phyloP scores from a whole-genome alignment of 345 rosid genomes.

The Noccaea bulbosa region DNA sequence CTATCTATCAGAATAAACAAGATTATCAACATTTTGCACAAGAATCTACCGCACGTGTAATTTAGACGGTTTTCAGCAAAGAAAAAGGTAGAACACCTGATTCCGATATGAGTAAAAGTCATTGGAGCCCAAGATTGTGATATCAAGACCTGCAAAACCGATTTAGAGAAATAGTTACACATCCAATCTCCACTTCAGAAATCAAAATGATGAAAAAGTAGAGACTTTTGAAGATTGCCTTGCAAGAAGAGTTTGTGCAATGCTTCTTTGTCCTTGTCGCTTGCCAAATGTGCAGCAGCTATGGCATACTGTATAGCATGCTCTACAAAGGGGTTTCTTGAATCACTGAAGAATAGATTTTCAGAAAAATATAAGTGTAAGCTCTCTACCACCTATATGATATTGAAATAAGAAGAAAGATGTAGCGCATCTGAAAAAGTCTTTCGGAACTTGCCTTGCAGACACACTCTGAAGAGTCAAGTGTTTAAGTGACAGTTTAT shows the following conservation, averaged over 20 bases:
- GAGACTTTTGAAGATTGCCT: constrained; percentile 50
- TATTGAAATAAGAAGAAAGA: background rate
- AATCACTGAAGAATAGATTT: constrained; percentile 56
- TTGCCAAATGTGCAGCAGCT: constrained; percentile 75
- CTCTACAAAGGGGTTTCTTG: constrained; percentile 88
- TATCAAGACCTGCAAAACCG: constrained; percentile 76
- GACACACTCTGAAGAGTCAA: constrained; percentile 65
- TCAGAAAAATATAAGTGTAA: constrained; percentile 14
- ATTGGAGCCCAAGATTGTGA: constrained; percentile 86
- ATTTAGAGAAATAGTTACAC: constrained; percentile 42
- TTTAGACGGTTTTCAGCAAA: constrained; percentile 5
- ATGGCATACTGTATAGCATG: constrained; percentile 75
- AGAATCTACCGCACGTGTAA: constrained; percentile 10
- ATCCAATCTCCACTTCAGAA: constrained; percentile 12
- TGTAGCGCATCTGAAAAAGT: constrained; percentile 5
- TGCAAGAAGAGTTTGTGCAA: constrained; percentile 76
- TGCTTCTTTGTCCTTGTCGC: constrained; percentile 56
- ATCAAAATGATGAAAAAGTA: constrained; percentile 7
- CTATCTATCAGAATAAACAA: constrained; percentile 57
- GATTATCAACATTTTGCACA: constrained; percentile 32
- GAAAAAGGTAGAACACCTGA: constrained; percentile 55
- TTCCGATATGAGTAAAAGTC: constrained; percentile 95
- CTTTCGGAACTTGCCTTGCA: constrained; percentile 61
- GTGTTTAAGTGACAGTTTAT: constrained; percentile 69
- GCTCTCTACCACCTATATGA: constrained; percentile 22